A percentile compares a stretch with the other conserved stretches of the same genome.
phyloP scores from a whole-genome alignment of 208 protist genomes.

The Crithidia expoeki region DNA sequence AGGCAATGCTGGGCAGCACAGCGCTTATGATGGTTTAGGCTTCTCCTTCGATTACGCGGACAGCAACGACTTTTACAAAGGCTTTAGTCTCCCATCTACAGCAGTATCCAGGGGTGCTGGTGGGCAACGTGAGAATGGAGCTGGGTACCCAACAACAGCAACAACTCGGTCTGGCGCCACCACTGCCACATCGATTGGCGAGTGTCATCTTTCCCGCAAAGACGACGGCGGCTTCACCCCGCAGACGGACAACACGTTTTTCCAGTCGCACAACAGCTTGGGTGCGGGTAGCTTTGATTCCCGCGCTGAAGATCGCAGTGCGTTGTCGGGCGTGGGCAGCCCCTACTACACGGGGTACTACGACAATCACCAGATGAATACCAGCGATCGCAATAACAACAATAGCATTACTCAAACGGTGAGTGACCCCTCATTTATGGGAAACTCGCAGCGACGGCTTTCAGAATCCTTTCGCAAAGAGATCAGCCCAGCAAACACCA shows the following conservation, averaged over 20 bases:
- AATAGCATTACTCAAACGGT: not conserved
- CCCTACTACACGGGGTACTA: conserved; percentile 13
- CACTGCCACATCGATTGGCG: conserved; percentile 24
- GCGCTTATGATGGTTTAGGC: not conserved
- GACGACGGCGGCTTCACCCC: conserved; percentile 24
- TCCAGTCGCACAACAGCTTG: conserved; percentile 5
- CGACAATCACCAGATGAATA: not conserved
- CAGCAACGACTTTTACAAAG: not conserved
- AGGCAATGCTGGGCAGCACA: not conserved
- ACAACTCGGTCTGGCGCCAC: conserved; percentile 2
- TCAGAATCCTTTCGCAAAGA: not conserved
- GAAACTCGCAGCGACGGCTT: conserved; percentile 4
- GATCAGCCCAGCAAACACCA: not conserved
- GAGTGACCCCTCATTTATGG: not conserved
- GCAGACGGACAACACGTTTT: conserved; percentile 1
- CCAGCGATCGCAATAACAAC: not conserved
- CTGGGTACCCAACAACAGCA: too few relatives aligned
- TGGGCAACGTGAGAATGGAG: too few relatives aligned
- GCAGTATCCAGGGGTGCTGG: too few relatives aligned
- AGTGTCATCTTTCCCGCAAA: conserved; percentile 40
- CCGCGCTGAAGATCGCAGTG: not conserved
- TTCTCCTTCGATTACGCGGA: conserved; percentile 5
- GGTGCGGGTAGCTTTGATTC: conserved; percentile 1
- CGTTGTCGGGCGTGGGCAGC: not conserved
- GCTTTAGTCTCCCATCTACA: too few relatives aligned